Conservation (phyloP, 2,329 filamentous ascomycete species). For the Paecilomyces formosus region DNA sequence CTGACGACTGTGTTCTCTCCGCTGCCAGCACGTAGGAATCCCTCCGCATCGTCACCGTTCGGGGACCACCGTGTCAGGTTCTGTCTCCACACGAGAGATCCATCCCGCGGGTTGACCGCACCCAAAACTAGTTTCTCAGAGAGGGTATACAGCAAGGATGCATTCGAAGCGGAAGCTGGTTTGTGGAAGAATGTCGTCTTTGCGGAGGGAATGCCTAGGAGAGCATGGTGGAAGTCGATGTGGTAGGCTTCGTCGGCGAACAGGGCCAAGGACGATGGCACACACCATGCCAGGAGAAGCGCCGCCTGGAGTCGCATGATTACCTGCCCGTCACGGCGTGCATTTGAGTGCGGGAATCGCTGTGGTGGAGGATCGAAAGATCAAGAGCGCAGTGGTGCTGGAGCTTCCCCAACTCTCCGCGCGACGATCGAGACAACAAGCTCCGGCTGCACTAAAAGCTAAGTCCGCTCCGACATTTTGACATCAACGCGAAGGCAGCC, state of each 20-base stretch:
- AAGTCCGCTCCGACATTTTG: neutral
- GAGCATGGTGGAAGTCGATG: slow-evolving; percentile 86
- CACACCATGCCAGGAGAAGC: slow-evolving; percentile 37
- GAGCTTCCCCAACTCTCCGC: neutral
- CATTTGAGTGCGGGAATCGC: slow-evolving; percentile 21
- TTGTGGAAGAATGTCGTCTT: slow-evolving; percentile 92
- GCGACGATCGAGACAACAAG: neutral
- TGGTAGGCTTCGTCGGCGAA: slow-evolving; percentile 87
- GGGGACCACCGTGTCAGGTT: slow-evolving; percentile 47
- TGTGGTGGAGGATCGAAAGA: neutral
- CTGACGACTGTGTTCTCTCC: slow-evolving; percentile 71
- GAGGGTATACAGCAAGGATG: slow-evolving; percentile 83
- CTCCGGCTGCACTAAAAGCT: neutral
- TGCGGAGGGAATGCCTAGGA: slow-evolving; percentile 73
- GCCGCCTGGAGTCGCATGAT: slow-evolving; percentile 36
- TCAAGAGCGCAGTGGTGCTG: neutral
- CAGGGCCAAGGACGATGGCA: slow-evolving; percentile 55
- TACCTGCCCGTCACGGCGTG: slow-evolving; percentile 16
- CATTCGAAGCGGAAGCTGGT: slow-evolving; percentile 71
- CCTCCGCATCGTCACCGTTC: slow-evolving; percentile 10
- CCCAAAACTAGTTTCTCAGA: slow-evolving; percentile 78
- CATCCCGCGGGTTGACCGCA: slow-evolving; percentile 81
- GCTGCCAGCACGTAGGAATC: slow-evolving; percentile 63
- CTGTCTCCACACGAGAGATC: slow-evolving; percentile 81
- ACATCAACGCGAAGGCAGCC: neutral